These are phyloP conservation scores for Nigrospora oryzae DNA, from an alignment of 2,329 filamentous ascomycete species.

Conservation along the genomic window DNA sequence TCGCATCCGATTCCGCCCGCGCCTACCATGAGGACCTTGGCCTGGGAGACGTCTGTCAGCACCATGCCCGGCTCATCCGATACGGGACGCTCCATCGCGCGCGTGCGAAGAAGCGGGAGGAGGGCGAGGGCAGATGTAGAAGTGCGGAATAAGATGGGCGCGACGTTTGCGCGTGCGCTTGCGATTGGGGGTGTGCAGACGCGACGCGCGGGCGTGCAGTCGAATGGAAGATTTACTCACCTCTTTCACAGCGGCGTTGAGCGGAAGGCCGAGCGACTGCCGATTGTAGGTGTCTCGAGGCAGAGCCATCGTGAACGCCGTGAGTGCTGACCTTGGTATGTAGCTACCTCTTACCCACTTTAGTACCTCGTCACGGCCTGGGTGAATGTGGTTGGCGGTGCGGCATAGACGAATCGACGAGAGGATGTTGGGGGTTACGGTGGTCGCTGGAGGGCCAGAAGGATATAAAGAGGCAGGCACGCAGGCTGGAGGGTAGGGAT, in stretches of 20 bases:
- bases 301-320: slow-evolving; percentile 2
- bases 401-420: slow-evolving; percentile 1
- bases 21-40: slow-evolving; percentile 86
- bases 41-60: slow-evolving; percentile 43
- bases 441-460: not conserved
- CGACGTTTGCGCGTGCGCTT: slow-evolving; percentile 1
- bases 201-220: slow-evolving; percentile 2
- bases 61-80: slow-evolving; percentile 3
- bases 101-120: not conserved
- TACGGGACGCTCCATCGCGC: slow-evolving; percentile 8
- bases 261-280: slow-evolving; percentile 57
- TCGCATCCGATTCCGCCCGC: slow-evolving; percentile 97
- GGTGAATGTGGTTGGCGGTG: not conserved
- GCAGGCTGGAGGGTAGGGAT: no score
- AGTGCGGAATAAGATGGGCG: not conserved
- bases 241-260: slow-evolving; percentile 61
- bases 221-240: slow-evolving; percentile 29
- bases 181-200: not conserved
- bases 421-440: not conserved
- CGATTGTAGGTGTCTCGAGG: slow-evolving; percentile 46
- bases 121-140: not conserved
- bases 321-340: not conserved
- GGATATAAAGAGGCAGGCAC: no score
- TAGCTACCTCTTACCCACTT: slow-evolving; percentile 1
- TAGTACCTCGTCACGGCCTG: not conserved